Evolutionary conservation across 2,329 filamentous ascomycete species (phyloP).

Genomic region (Colletotrichum camelliae): DNA sequence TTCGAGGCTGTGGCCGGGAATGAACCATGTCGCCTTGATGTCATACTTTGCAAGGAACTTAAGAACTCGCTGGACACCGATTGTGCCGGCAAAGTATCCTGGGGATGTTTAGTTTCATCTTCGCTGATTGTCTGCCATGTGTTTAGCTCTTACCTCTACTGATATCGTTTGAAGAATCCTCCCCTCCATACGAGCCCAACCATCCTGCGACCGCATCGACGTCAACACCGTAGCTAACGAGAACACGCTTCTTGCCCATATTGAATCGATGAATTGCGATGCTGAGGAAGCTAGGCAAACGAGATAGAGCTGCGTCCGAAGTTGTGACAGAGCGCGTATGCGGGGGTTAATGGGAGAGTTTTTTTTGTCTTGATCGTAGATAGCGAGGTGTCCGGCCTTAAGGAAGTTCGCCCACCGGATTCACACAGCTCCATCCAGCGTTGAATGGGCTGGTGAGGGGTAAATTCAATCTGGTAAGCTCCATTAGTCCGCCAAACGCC

Average conservation of each 20-base stretch:
- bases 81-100: conserved; percentile 72
- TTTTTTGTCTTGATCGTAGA: background rate
- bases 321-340: background rate
- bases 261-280: background rate
- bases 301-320: background rate
- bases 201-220: conserved; percentile 80
- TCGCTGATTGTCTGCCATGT: background rate
- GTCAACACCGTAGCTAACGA: conserved; percentile 69
- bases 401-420: background rate
- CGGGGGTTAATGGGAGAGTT: background rate
- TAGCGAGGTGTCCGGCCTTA: background rate
- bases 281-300: background rate
- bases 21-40: conserved; percentile 68
- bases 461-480: background rate
- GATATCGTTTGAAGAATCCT: conserved; percentile 76
- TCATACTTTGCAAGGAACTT: conserved; percentile 75
- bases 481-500: background rate
- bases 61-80: conserved; percentile 69
- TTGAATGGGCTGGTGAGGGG: background rate
- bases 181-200: conserved; percentile 76
- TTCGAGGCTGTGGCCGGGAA: conserved; percentile 53
- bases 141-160: conserved; percentile 59
- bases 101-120: background rate
- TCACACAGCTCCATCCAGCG: too few species aligned
- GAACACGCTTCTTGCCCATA: conserved; percentile 42